Base-by-base conservation (phyloP, 2,329 filamentous ascomycete species). In the Verticillium nonalfalfae region DNA sequence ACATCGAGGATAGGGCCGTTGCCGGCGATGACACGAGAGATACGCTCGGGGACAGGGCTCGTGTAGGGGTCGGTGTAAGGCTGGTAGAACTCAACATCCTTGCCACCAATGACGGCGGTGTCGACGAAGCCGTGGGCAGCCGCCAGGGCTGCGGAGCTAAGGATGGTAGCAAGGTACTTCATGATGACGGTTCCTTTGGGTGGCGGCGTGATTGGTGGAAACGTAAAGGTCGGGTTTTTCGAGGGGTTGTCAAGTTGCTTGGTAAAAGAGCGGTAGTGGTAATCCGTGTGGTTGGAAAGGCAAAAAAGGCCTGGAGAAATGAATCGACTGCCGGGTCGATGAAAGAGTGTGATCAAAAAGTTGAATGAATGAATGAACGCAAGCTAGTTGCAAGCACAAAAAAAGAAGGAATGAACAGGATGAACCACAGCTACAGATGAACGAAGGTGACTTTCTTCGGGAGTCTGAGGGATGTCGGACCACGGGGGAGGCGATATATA, bases 1-100 rank as follows among this genome's bases (percentile, higher is more conserved):
- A 86, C 68, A 61, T 87, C 79, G 63, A 80, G 72, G 35, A 87
- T 78, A 1, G 84, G 84, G 7, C 85, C 84, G 70, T 86, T 86
- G 54, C 83, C 83, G 63, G 81, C 77, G 62, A 87, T 79, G 13
- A 76, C 73, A 34, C 84, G 81, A 18, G 84, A 84, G 70, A 86
- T 79, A n/a, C 83, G 77, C 54, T 80, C 65, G 15, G 81, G 80
- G 56, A 60, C 64, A 13, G 71, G 70, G 61, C 60, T 70, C 57
- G 65, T 72, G 68, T 81, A 81, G 1, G 78, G 78, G 67, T 81
- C 78, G 34, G 68, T 64, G 66, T 79, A 74, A 11, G 76, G 76
- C 61, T 77, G 68, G 60, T 71, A 70, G 68, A 72, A 70, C 45
- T 69, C 66, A 60, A 74, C 74, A 15, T 62, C 59, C 59, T 69